Evolutionary conservation across 2,329 filamentous ascomycete genomes (phyloP), one percentile per base, ranked within the genome.

Genomic region (Fusarium sp.): DNA sequence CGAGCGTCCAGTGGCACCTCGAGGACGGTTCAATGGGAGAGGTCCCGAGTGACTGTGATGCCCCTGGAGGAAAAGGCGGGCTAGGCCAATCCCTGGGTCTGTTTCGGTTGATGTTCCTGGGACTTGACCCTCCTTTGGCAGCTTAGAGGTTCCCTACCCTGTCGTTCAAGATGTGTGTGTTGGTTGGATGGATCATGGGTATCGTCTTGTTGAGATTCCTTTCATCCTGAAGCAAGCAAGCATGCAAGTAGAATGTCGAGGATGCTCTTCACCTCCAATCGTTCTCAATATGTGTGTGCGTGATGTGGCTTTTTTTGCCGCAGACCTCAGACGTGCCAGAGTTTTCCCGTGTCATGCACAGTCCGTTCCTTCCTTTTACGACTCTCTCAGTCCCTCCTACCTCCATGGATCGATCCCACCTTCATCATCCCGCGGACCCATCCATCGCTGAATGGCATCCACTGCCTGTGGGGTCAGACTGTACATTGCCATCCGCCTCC

Each of bases 61-160:
- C 69, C 68, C 72, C 63, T 67, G 49, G 65, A 60, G 42, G 42
- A 70, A 61, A 59, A 59, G 51, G 38, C 44, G 44, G 44, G 31
- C 58, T 49, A 64, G 69, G 64, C 58, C 53, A 16, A 71, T 73
- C 72, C 72, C 65, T 71, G 70, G 29, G 51, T 49, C 65, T 50
- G 33, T 68, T 70, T 70, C 42, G 64, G 64, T 70, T 56, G 64
- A 70, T 70, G 67, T 70, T 68, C 61, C 64, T 70, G 68, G 65
- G 38, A 62, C 62, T 65, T 33, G 57, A 68, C 65, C 68, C 67
- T 57, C 42, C 60, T 65, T 68, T 62, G 67, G 67, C 64, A 67
- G 67, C 51, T 61, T 34, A 44, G 44, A 64, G 54, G 42, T 51
- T 62, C 61, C 57, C 67, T 34, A 14, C 38, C 18, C 38, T 42